phyloP scores from a whole-genome alignment of 2,329 filamentous ascomycete genomes.

The Neopestalotiopsis sp. region DNA sequence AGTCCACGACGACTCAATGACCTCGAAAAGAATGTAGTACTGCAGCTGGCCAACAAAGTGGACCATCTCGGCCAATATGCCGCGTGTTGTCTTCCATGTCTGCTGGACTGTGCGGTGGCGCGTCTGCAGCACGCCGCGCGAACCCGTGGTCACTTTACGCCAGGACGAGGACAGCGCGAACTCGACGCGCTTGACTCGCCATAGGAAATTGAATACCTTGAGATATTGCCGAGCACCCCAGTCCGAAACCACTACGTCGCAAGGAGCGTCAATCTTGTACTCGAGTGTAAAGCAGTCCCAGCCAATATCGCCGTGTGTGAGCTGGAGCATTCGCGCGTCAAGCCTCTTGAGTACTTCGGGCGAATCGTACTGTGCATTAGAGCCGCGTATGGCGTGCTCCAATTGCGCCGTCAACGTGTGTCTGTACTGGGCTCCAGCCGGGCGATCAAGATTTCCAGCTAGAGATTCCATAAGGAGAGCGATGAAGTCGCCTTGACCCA shows the following conservation, averaged over 20 bases:
- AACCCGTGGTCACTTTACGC: constrained; percentile 94
- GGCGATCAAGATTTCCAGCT: constrained; percentile 88
- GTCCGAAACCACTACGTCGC: constrained; percentile 95
- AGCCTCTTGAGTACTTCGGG: constrained; percentile 89
- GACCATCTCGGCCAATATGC: constrained; percentile 94
- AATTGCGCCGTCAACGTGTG: constrained; percentile 97
- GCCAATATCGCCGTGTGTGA: constrained; percentile 94
- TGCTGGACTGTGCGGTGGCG: constrained; percentile 71
- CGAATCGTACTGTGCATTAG: constrained; percentile 94
- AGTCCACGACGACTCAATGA: constrained; percentile 96
- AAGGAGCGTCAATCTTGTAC: constrained; percentile 96
- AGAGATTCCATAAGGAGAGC: constrained; percentile 96
- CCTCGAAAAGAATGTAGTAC: constrained; percentile 98
- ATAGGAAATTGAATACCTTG: constrained; percentile 98
- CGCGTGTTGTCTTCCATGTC: constrained; percentile 90
- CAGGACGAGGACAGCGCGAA: constrained; percentile 91
- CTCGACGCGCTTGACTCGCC: constrained; percentile 97
- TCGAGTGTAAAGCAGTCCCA: constrained; percentile 99
- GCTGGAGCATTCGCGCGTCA: constrained; percentile 97
- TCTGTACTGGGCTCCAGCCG: constrained; percentile 94
- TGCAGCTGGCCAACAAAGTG: constrained; percentile 97
- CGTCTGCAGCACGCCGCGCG: constrained; percentile 85
- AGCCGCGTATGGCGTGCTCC: constrained; percentile 95
- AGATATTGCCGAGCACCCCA: constrained; percentile 96
- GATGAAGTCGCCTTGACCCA: constrained; percentile 97